phyloP scores from a whole-genome alignment of 31 red algal species.

The Odonthalia washingtoniensis region DNA sequence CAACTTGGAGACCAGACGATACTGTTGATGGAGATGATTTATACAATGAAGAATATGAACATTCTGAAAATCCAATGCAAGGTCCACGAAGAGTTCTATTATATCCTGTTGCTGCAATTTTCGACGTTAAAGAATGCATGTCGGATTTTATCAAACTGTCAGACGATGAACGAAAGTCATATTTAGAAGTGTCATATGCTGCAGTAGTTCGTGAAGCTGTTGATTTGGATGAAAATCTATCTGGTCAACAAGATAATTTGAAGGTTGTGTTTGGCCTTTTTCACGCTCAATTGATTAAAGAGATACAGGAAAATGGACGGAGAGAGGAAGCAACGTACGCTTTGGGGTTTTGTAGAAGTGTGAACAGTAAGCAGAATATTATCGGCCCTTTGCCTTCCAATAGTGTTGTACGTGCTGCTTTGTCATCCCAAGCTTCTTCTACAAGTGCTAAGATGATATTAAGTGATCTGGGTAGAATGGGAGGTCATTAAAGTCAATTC shows the following conservation, averaged over 20 bases:
- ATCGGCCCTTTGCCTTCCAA: not conserved
- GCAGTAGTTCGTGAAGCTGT: slow-evolving; percentile 23
- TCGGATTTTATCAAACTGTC: not conserved
- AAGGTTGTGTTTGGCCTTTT: not conserved
- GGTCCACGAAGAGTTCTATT: not conserved
- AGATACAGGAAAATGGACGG: not conserved
- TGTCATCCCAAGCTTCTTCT: slow-evolving; percentile 29
- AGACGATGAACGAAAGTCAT: not conserved
- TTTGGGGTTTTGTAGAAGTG: not conserved
- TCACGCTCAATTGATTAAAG: not conserved
- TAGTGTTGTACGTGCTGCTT: not conserved
- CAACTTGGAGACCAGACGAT: not conserved
- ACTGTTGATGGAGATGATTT: not conserved
- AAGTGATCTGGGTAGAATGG: not conserved
- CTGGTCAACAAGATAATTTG: not conserved
- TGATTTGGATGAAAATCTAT: not conserved
- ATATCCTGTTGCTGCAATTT: not conserved
- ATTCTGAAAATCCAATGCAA: not conserved
- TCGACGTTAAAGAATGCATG: slow-evolving; percentile 17
- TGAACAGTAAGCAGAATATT: not conserved
- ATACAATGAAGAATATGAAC: not conserved
- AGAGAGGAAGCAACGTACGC: not conserved
- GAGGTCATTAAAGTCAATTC: not conserved
- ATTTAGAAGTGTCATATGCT: not conserved
- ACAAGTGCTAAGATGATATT: not conserved